A percentile compares a stretch with the other conserved stretches of the same genome.
These are phyloP conservation scores for Diaporthe helianthi DNA, from an alignment of 2,329 filamentous ascomycete genomes.

Conservation along the genomic window DNA sequence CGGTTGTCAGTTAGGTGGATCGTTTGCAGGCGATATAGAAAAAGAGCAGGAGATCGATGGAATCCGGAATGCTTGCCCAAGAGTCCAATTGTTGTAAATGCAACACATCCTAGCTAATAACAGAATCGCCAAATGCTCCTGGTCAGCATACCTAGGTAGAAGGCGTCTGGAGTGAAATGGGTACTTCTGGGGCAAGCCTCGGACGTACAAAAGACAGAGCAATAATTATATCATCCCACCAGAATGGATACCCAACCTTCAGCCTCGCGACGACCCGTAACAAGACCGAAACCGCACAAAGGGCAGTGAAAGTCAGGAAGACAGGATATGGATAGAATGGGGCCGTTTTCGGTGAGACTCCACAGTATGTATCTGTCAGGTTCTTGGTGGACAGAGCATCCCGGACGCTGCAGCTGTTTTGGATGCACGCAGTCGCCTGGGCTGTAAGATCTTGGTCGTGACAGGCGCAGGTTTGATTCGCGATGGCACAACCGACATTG, in stretches of 20 bases:
- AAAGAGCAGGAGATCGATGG: too few species aligned
- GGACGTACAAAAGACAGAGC: slow-evolving; percentile 11
- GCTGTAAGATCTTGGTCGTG: not conserved
- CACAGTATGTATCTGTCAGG: not conserved
- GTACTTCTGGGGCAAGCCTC: accelerated
- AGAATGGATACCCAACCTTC: not conserved
- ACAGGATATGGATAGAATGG: not conserved
- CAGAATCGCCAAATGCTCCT: not conserved
- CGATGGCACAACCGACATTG: not conserved
- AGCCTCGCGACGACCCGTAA: slow-evolving; percentile 1
- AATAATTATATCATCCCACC: slow-evolving; percentile 17
- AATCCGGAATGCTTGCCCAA: not conserved
- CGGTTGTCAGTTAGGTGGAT: not conserved
- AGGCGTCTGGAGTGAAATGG: too few species aligned
- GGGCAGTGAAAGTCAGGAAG: not conserved
- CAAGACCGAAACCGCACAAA: not conserved
- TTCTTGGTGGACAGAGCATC: slow-evolving; percentile 3
- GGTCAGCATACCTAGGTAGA: not conserved
- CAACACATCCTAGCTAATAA: not conserved
- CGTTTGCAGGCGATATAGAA: not conserved
- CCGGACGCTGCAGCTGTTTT: not conserved
- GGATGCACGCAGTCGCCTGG: not conserved
- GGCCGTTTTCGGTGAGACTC: not conserved
- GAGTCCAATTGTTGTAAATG: not conserved
- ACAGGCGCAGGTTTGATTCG: slow-evolving; percentile 9